Base-by-base conservation (phyloP, 768 basidiomycete species). In the Strobilomyces confusus region DNA sequence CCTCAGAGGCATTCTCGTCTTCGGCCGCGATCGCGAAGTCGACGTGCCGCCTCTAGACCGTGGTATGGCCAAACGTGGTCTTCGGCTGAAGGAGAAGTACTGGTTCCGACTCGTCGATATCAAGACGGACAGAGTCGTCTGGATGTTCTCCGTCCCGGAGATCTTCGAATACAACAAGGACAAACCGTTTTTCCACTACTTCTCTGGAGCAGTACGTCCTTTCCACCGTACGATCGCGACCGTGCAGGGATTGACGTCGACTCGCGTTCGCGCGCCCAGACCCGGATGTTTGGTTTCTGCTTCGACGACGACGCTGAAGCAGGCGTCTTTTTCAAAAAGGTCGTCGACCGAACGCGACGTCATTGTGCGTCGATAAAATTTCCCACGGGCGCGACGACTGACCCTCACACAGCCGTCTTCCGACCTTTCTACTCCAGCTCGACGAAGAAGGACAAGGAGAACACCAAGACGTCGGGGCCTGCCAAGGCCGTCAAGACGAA, bases 181-280 rank as follows among this genome's bases (percentile, higher is more conserved):
- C 69, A 82, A 87, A 52, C 89, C 92, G 3, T 95, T 95, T 74
- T 97, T 97, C 72, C 92, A 98, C 69, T 79, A 84, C 36, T 95
- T 95, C 70, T 81, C 84, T 43, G 90, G 89, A 38, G 81, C 87
- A 73, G 94, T 95, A 64, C 66, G 89, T 76, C 4, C 19, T 20
- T 22, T n/a, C 13, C 15, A 1, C 20, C 14, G 17, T 8, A n/a
- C 20, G 9, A 44, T n/a, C 53, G 36, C 34, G 32, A 9, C 42
- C 9, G 29, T 8, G 43, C n/a, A n/a, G 17, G 17, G n/a, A 19
- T 22, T 19, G 45, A 23, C 22, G 8, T 9, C 32, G 19, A 32
- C 43, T 19, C 7, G 29, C 12, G 4, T 25, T 11, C 45, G 32
- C 17, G 30, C 44, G 11, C 9, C 13, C 34, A 56, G 60, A 75